These are phyloP conservation scores for Jaltomata sinuosa DNA, from an alignment of 257 asterid species.

Conservation along the genomic window DNA sequence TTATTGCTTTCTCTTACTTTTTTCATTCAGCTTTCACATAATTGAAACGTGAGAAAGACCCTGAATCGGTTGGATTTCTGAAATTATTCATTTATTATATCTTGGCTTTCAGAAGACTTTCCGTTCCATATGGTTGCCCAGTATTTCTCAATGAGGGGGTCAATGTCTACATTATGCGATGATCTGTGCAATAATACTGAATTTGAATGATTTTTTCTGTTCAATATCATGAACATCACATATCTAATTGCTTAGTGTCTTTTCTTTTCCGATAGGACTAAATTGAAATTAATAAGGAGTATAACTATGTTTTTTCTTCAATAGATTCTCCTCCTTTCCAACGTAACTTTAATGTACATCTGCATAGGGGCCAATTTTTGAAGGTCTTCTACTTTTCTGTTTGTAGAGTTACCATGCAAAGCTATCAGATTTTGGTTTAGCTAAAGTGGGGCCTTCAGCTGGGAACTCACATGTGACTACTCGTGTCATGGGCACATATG, in stretches of 20 bases:
- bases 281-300: background rate
- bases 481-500: slow-evolving; percentile 41
- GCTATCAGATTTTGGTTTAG: slow-evolving; percentile 42
- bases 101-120: background rate
- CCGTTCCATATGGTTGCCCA: background rate
- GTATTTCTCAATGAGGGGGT: background rate
- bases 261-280: background rate
- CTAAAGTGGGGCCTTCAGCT: slow-evolving; percentile 38
- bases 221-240: background rate
- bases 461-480: slow-evolving; percentile 45
- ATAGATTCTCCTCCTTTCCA: background rate
- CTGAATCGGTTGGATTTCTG: background rate
- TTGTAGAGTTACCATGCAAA: slow-evolving; percentile 40
- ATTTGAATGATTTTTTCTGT: background rate
- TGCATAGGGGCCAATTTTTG: background rate
- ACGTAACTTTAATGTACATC: background rate
- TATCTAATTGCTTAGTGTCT: background rate
- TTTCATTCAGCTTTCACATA: background rate
- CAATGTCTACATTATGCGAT: background rate
- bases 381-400: background rate
- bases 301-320: background rate
- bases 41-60: background rate
- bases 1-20: background rate
- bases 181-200: background rate
- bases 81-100: background rate